Conservation (phyloP, 108 stramenopile species). For the Fistulifera pelliculosa region DNA sequence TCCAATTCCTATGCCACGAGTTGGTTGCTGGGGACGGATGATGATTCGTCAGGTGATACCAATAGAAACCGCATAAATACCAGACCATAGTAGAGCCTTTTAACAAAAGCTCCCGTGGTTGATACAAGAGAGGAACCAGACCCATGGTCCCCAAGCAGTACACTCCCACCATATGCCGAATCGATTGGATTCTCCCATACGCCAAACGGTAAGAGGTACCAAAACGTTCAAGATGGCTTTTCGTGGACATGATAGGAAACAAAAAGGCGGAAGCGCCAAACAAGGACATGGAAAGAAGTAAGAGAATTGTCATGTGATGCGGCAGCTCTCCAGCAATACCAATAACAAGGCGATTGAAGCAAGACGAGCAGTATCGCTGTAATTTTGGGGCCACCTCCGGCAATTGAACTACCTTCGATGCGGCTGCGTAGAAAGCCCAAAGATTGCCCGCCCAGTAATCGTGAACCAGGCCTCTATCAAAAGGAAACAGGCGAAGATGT, state of each 20-base stretch:
- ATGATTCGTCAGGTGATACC: conserved; percentile 10
- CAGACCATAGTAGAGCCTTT: conserved; percentile 36
- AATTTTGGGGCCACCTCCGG: conserved; percentile 50
- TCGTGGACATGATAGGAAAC: conserved; percentile 94
- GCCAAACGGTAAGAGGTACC: conserved; percentile 57
- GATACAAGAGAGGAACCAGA: conserved; percentile 62
- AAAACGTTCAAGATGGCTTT: conserved; percentile 89
- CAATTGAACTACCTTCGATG: background rate
- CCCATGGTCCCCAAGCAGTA: conserved; percentile 47
- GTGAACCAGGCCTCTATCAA: conserved; percentile 90
- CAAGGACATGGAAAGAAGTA: conserved; percentile 40
- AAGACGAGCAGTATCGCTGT: conserved; percentile 41
- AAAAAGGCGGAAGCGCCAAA: conserved; percentile 64
- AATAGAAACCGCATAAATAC: conserved; percentile 31
- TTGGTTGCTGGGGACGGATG: conserved; percentile 2
- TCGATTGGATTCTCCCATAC: conserved; percentile 4
- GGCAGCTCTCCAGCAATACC: conserved; percentile 27
- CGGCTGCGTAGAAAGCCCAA: conserved; percentile 85
- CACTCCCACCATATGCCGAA: conserved; percentile 41
- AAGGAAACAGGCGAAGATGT: conserved; percentile 86
- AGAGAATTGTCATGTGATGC: conserved; percentile 10
- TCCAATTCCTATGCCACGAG: background rate
- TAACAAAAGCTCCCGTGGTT: conserved; percentile 42
- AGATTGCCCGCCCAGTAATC: conserved; percentile 98
- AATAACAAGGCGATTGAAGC: conserved; percentile 36